A percentile compares a stretch with the other conserved stretches of the same genome.
Evolutionary conservation across 2,329 filamentous ascomycete genomes (phyloP).

Genomic region (Tolypocladium ophioglossoides): DNA sequence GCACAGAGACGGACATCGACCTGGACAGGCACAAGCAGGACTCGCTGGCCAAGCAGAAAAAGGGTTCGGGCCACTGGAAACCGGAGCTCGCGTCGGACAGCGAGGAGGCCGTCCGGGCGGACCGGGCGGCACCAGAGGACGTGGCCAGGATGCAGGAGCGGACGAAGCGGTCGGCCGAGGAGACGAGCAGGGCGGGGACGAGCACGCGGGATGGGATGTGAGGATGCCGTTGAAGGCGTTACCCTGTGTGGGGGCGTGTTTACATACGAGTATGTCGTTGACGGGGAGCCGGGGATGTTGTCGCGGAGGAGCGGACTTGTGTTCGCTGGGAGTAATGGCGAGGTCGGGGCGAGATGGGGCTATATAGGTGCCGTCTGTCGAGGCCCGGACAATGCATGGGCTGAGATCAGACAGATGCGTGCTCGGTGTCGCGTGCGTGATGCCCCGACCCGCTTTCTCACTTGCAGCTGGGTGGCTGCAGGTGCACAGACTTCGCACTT

Average conservation of each 20-base stretch:
- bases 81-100: slow-evolving; percentile 66
- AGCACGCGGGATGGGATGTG: slow-evolving; percentile 34
- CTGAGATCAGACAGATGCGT: background rate
- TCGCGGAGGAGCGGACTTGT: background rate
- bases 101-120: slow-evolving; percentile 67
- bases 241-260: too few species aligned
- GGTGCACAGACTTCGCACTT: background rate
- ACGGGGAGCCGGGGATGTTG: background rate
- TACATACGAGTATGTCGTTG: too few species aligned
- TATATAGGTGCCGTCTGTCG: background rate
- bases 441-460: background rate
- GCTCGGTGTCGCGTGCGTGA: background rate
- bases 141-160: slow-evolving; percentile 44
- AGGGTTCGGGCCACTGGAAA: slow-evolving; percentile 66
- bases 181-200: slow-evolving; percentile 36
- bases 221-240: slow-evolving; percentile 1
- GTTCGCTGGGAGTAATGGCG: background rate
- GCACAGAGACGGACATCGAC: slow-evolving; percentile 24
- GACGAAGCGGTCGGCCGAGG: slow-evolving; percentile 41
- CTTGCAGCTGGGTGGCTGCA: background rate
- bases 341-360: background rate
- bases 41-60: slow-evolving; percentile 54
- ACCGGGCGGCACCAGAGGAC: slow-evolving; percentile 34
- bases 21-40: slow-evolving; percentile 51
- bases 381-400: background rate